Percentiles rank a stretch among this genome's conserved stretches.
Evolutionary conservation across 805 yeast species (phyloP).

Genomic region (Candida dajiaensis): DNA sequence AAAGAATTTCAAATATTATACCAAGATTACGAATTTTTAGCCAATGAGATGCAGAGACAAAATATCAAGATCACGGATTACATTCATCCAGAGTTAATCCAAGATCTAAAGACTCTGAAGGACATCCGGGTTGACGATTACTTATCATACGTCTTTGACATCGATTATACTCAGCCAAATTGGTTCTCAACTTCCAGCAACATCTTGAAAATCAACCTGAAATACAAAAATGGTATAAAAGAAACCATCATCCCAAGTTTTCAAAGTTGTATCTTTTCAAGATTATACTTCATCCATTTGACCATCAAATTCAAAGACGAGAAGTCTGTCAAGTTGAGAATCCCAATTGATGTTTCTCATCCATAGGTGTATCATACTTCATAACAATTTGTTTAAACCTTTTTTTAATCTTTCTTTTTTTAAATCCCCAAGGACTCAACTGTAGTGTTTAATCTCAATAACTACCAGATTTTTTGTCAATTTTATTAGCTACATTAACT

Average conservation of each 20-base stretch:
- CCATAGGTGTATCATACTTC: too few relatives aligned
- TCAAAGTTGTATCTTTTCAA: conserved; percentile 54
- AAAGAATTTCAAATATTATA: conserved; percentile 16
- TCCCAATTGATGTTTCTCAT: conserved; percentile 25
- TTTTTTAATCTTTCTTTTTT: too few relatives aligned
- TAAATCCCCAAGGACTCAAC: too few relatives aligned
- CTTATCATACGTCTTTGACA: conserved; percentile 5
- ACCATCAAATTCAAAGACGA: conserved; percentile 31
- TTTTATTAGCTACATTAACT: neutral
- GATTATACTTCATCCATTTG: conserved; percentile 51
- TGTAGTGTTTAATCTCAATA: too few relatives aligned
- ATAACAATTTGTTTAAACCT: too few relatives aligned
- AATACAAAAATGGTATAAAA: conserved; percentile 34
- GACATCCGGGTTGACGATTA: conserved; percentile 11
- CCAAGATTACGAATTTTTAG: conserved; percentile 13
- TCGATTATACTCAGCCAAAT: conserved; percentile 20
- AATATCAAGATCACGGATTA: conserved; percentile 6
- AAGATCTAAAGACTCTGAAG: conserved; percentile 19
- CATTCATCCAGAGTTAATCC: conserved; percentile 8
- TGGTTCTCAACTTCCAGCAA: conserved; percentile 13
- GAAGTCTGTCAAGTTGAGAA: conserved; percentile 26
- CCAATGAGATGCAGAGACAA: conserved; percentile 4
- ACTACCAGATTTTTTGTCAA: too few relatives aligned
- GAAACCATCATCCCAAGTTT: conserved; percentile 57
- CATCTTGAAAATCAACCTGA: conserved; percentile 31